phyloP scores from a whole-genome alignment of 2,329 filamentous ascomycete species.

The Penicillium sumatraense region DNA sequence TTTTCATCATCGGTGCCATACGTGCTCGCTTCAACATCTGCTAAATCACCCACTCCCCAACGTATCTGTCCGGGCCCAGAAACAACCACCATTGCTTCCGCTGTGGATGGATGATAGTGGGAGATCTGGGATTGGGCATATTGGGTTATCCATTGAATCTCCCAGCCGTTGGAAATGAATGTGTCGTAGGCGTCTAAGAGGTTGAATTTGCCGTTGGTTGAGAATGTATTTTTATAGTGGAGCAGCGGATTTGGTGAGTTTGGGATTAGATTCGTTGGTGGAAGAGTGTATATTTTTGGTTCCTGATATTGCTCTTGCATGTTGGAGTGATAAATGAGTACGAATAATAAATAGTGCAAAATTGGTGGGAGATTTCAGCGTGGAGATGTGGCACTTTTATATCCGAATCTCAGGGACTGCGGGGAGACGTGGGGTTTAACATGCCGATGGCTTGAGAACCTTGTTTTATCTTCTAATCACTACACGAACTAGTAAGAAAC shows the following conservation, averaged over 20 bases:
- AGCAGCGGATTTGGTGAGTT: constrained; percentile 59
- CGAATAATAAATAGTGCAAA: too few relatives aligned
- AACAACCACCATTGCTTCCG: constrained; percentile 64
- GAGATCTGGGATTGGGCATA: constrained; percentile 60
- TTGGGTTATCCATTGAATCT: constrained; percentile 61
- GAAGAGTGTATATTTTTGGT: background rate
- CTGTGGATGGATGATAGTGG: constrained; percentile 65
- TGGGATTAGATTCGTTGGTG: constrained; percentile 52
- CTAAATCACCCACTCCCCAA: constrained; percentile 58
- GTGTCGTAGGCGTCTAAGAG: constrained; percentile 46
- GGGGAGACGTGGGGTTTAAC: too few relatives aligned
- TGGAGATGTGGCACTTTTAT: too few relatives aligned
- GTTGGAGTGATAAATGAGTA: too few relatives aligned
- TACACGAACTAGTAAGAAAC: background rate
- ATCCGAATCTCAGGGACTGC: too few relatives aligned
- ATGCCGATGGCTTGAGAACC: too few relatives aligned
- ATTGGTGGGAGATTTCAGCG: too few relatives aligned
- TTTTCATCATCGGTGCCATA: too few relatives aligned
- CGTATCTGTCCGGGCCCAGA: constrained; percentile 58
- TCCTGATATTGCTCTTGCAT: background rate
- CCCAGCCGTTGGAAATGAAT: constrained; percentile 57
- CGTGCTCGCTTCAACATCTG: constrained; percentile 11
- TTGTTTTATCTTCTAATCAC: too few relatives aligned
- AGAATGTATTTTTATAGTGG: constrained; percentile 55
- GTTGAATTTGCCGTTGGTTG: constrained; percentile 8